Evolutionary conservation across 768 basidiomycete genomes (phyloP).

Genomic region (Mycena indigotica): DNA sequence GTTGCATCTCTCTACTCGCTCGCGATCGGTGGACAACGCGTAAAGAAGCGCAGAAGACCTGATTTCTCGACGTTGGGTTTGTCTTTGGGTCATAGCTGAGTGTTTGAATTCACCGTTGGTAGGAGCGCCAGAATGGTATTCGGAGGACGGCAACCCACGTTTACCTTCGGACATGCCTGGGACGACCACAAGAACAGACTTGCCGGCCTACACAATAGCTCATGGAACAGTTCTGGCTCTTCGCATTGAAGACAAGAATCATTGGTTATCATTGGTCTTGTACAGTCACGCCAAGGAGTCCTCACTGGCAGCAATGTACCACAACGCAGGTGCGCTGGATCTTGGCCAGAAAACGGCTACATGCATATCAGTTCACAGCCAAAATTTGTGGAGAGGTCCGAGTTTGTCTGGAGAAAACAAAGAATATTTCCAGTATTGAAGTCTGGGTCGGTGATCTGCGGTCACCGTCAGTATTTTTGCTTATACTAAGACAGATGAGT

Average conservation of each 20-base stretch:
- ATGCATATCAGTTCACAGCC: neutral
- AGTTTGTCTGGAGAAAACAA: constrained; percentile 17
- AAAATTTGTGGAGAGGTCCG: constrained; percentile 19
- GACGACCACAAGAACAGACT: constrained; percentile 6
- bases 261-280: constrained; percentile 21
- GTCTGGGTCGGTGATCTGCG: constrained; percentile 15
- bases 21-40: constrained; percentile 18
- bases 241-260: constrained; percentile 17
- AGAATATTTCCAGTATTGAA: constrained; percentile 21
- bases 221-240: constrained; percentile 17
- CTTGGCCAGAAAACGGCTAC: neutral
- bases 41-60: constrained; percentile 18
- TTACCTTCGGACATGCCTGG: constrained; percentile 22
- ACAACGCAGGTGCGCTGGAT: constrained; percentile 15
- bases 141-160: constrained; percentile 7
- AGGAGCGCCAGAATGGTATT: constrained; percentile 20
- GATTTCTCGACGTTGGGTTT: constrained; percentile 18
- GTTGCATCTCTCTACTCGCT: constrained; percentile 22
- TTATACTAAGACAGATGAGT: constrained; percentile 2
- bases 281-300: constrained; percentile 18
- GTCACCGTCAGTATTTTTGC: neutral
- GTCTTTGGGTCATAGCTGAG: neutral
- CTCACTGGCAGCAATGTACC: constrained; percentile 20
- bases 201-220: constrained; percentile 16
- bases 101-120: neutral